Base-by-base conservation (phyloP, 192 early-diverging fungal species). In the Podila horticola region DNA sequence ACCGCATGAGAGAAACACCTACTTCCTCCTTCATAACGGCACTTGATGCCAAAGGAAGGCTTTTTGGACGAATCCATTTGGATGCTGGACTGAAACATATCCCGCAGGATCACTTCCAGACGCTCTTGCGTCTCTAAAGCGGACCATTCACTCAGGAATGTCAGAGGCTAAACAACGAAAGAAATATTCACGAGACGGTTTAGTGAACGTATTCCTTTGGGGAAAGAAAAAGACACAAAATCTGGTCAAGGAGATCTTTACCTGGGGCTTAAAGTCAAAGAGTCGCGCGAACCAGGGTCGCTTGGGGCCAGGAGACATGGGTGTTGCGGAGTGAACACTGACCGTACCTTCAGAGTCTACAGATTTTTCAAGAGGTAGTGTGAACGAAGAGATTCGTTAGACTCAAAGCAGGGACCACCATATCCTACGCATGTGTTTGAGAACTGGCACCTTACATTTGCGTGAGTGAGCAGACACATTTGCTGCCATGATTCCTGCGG, bases 261-360 rank as follows among this genome's bases (percentile, higher is more conserved):
- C 41, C 41, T 81, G 77, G 0, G 77, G 77, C 19, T 73, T 81
- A 29, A 81, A 81, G 30, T 81, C 77, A 63, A 81, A 81, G 15
- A 81, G 63, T 2, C 77, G 60, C 4, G 77, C 71, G 30, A 81
- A 81, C 77, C 77, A 81, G 2, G 77, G 71, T 41, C 77, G 50
- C 24, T 81, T 81, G 2, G 77, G 77, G 33, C 26, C 52, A 11
- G 77, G 71, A 2, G 71, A 73, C 31, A 73, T 2, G 10, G 66
- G 67, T 7, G 57, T 59, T 1, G 55, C 5, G 0, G 71, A 28
- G 10, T 17, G 55, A 0, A 36, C 22, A 29, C 57, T 69, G 1
- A 64, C 5, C 11, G 65, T 10, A 2, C 71, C 71, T 10, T 81
- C 77, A 2, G 76, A 72, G 33, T 34, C 76, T 79, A 58, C 5